Evolutionary conservation across 768 basidiomycete genomes (phyloP).

Genomic region (Flagelloscypha sp.): DNA sequence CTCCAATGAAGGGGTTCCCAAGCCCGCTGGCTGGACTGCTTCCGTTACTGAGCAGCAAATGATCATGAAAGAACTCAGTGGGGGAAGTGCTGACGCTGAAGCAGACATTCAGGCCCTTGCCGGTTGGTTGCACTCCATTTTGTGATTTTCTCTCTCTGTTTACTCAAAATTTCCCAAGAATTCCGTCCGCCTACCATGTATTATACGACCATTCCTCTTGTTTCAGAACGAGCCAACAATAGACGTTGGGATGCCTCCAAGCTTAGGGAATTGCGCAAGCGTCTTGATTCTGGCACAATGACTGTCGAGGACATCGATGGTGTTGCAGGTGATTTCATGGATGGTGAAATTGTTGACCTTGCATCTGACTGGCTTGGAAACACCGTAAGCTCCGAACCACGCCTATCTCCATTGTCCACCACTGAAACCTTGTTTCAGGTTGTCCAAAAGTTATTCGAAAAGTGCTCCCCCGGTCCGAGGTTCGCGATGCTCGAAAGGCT

Average conservation of each 20-base stretch:
- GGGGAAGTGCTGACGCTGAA: slow-evolving; percentile 69
- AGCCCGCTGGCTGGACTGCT: slow-evolving; percentile 59
- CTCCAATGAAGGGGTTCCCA: slow-evolving; percentile 46
- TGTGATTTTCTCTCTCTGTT: not conserved
- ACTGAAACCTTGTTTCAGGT: slow-evolving; percentile 39
- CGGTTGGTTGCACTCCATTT: slow-evolving; percentile 43
- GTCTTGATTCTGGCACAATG: slow-evolving; percentile 86
- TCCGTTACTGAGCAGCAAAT: slow-evolving; percentile 92
- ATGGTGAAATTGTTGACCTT: slow-evolving; percentile 90
- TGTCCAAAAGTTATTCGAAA: slow-evolving; percentile 95
- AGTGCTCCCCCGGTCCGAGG: slow-evolving; percentile 67
- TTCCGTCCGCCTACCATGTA: slow-evolving; percentile 92
- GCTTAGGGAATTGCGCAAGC: slow-evolving; percentile 88
- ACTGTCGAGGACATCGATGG: slow-evolving; percentile 81
- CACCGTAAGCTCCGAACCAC: slow-evolving; percentile 46
- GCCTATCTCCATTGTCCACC: not conserved
- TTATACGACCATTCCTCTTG: slow-evolving; percentile 89
- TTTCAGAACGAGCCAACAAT: slow-evolving; percentile 76
- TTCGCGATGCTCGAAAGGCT: slow-evolving; percentile 92
- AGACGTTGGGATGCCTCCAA: slow-evolving; percentile 91
- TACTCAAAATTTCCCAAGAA: slow-evolving; percentile 59
- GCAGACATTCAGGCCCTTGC: slow-evolving; percentile 78
- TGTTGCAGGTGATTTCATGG: slow-evolving; percentile 83
- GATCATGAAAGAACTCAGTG: slow-evolving; percentile 90
- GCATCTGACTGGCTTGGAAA: slow-evolving; percentile 99